A percentile compares a stretch with the other conserved stretches of the same genome.
Evolutionary conservation across 208 protist species (phyloP).

Genomic region (Jaenimonas drosophilae): DNA sequence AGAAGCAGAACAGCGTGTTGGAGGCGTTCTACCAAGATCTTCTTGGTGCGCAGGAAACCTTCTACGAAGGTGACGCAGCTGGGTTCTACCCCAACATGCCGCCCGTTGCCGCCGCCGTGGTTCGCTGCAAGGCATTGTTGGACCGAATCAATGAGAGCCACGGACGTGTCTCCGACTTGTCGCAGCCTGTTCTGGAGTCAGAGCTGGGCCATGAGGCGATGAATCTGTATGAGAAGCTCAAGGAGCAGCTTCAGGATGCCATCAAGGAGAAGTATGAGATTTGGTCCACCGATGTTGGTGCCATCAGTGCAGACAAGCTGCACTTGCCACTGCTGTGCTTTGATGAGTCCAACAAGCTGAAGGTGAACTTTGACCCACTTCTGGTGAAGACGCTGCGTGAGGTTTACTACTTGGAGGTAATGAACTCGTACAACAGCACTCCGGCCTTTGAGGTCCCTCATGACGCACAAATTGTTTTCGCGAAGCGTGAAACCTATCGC

Average conservation of each 20-base stretch:
- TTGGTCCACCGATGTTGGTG: slow-evolving; percentile 88
- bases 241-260: slow-evolving; percentile 36
- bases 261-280: slow-evolving; percentile 78
- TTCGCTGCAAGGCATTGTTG: slow-evolving; percentile 90
- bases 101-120: slow-evolving; percentile 85
- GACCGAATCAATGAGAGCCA: slow-evolving; percentile 92
- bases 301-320: slow-evolving; percentile 89
- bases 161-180: slow-evolving; percentile 61
- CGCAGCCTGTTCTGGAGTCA: slow-evolving; percentile 65
- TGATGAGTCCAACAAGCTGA: slow-evolving; percentile 40
- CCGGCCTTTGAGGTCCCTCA: slow-evolving; percentile 73
- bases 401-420: slow-evolving; percentile 93
- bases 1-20: slow-evolving; percentile 87
- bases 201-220: slow-evolving; percentile 75
- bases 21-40: slow-evolving; percentile 85
- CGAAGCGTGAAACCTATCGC: slow-evolving; percentile 87
- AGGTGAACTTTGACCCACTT: slow-evolving; percentile 95
- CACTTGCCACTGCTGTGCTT: slow-evolving; percentile 87
- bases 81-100: slow-evolving; percentile 90
- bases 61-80: slow-evolving; percentile 71
- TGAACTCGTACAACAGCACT: slow-evolving; percentile 80
- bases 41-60: slow-evolving; percentile 83
- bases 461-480: slow-evolving; percentile 83
- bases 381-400: slow-evolving; percentile 94
- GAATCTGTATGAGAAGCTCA: slow-evolving; percentile 75